phyloP scores from a whole-genome alignment of 805 yeast genomes.

The Komagataella pastoris region DNA sequence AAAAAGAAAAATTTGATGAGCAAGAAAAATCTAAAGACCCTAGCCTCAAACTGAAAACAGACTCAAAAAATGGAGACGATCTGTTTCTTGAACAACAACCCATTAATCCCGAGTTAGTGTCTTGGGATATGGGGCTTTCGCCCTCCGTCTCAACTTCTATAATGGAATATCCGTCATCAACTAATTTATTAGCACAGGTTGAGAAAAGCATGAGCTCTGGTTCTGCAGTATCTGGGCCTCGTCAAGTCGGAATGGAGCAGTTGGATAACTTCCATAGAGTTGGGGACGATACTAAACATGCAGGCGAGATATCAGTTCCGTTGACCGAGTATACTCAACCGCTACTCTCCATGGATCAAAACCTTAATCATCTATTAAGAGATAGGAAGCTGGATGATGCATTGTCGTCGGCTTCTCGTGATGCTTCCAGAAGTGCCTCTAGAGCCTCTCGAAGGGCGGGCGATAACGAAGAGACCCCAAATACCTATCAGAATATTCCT shows the following conservation, averaged over 20 bases:
- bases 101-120: slow-evolving; percentile 5
- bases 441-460: slow-evolving; percentile 1
- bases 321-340: slow-evolving; percentile 23
- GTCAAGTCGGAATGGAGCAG: slow-evolving; percentile 19
- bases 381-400: neutral
- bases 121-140: slow-evolving; percentile 17
- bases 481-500: slow-evolving; percentile 8
- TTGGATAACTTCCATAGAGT: slow-evolving; percentile 11
- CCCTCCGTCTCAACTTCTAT: slow-evolving; percentile 6
- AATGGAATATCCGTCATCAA: neutral
- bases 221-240: slow-evolving; percentile 9
- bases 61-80: neutral
- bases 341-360: slow-evolving; percentile 19
- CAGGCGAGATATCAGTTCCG: slow-evolving; percentile 19
- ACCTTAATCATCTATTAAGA: slow-evolving; percentile 15
- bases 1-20: neutral
- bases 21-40: neutral
- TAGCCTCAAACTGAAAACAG: neutral
- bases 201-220: slow-evolving; percentile 1
- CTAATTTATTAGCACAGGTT: neutral
- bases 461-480: neutral
- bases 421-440: slow-evolving; percentile 2
- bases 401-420: neutral
- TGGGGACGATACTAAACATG: slow-evolving; percentile 7
- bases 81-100: neutral